Evolutionary conservation across 768 basidiomycete genomes (phyloP).

Genomic region (Trametes maxima): DNA sequence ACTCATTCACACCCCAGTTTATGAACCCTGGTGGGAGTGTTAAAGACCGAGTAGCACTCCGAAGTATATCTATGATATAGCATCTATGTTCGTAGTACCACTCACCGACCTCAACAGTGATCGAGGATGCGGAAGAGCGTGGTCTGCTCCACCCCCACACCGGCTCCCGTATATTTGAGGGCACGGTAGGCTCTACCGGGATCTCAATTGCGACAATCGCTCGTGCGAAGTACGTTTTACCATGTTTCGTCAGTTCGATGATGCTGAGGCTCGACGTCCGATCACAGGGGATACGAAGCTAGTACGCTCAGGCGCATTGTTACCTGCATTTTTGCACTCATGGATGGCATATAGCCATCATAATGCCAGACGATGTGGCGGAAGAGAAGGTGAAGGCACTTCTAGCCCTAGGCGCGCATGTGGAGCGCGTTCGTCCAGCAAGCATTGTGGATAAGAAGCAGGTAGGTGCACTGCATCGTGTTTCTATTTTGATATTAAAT

Average conservation of each 20-base stretch:
- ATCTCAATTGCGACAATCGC: constrained; percentile 96
- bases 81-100: neutral
- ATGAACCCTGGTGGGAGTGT: constrained; percentile 97
- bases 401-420: constrained; percentile 81
- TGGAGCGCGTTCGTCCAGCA: constrained; percentile 88
- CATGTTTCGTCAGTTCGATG: neutral
- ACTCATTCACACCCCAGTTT: constrained; percentile 52
- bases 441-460: constrained; percentile 98
- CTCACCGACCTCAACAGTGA: constrained; percentile 55
- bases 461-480: constrained; percentile 42
- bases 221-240: constrained; percentile 64
- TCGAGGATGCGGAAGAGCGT: constrained; percentile 86
- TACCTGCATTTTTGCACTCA: neutral
- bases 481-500: neutral
- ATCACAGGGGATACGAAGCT: constrained; percentile 78
- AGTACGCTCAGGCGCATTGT: constrained; percentile 49
- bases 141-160: constrained; percentile 85
- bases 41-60: constrained; percentile 95
- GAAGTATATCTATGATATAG: constrained; percentile 54
- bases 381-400: constrained; percentile 90
- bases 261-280: neutral
- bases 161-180: constrained; percentile 93
- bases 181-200: constrained; percentile 94
- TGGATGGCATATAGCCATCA: constrained; percentile 58
- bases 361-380: constrained; percentile 89